These are phyloP conservation scores for Cyclotella kingstonii DNA, from an alignment of 108 stramenopile species.

Conservation along the genomic window DNA sequence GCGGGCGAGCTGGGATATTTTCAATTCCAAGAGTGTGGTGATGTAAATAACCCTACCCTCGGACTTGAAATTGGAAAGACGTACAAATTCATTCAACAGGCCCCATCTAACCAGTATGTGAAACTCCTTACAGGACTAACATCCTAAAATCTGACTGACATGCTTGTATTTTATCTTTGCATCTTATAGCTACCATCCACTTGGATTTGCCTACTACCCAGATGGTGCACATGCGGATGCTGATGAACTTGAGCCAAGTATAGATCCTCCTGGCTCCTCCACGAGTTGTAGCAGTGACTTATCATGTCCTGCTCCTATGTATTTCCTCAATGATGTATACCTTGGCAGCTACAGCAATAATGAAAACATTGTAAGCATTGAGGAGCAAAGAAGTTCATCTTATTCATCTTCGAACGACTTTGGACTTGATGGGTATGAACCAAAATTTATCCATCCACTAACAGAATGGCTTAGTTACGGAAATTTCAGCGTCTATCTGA, in stretches of 20 bases:
- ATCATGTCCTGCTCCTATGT: constrained; percentile 82
- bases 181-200: constrained; percentile 76
- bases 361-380: neutral
- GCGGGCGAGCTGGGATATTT: constrained; percentile 72
- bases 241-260: constrained; percentile 81
- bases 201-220: constrained; percentile 88
- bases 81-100: constrained; percentile 71
- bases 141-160: neutral
- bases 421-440: constrained; percentile 84
- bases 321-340: constrained; percentile 64
- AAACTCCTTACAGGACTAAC: neutral
- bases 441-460: constrained; percentile 72
- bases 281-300: constrained; percentile 28
- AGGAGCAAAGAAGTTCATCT: neutral
- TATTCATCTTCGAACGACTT: constrained; percentile 48
- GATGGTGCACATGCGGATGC: constrained; percentile 84
- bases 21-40: constrained; percentile 76
- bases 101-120: constrained; percentile 34
- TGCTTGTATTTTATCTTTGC: neutral
- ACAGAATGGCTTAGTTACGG: constrained; percentile 68
- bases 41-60: constrained; percentile 68
- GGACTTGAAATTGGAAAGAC: constrained; percentile 69
- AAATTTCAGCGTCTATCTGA: constrained; percentile 59
- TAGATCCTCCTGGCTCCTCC: constrained; percentile 37
- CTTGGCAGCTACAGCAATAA: constrained; percentile 41